Conservation (phyloP, 371 early-diverging fungal genomes). For the Mucor velutinosus region DNA sequence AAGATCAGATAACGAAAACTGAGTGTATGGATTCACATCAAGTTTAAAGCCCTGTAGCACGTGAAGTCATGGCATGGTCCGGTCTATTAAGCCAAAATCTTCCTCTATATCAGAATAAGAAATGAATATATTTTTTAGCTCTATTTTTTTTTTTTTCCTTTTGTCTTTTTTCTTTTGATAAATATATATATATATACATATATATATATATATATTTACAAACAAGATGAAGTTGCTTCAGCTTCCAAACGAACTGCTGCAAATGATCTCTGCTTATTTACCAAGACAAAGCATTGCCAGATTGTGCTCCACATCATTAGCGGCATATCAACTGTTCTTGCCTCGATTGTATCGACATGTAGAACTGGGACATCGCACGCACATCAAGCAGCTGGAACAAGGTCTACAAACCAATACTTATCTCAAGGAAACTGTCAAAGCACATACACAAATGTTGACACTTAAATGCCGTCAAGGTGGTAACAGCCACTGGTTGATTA, state of each 20-base stretch:
- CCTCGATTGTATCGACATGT: constrained; percentile 44
- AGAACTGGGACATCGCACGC: constrained; percentile 31
- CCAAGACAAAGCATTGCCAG: constrained; percentile 27
- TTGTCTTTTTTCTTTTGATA: not conserved
- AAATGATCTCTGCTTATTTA: constrained; percentile 21
- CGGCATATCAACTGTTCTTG: constrained; percentile 29
- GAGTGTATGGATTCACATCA: not conserved
- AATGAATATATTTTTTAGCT: not conserved
- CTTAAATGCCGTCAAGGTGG: constrained; percentile 40
- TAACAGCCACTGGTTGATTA: constrained; percentile 29
- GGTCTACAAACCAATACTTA: constrained; percentile 20
- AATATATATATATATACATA: too few species aligned
- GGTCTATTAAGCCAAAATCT: not conserved
- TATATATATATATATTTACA: too few species aligned
- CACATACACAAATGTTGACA: constrained; percentile 33
- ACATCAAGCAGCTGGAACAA: constrained; percentile 34
- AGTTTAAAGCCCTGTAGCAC: not conserved
- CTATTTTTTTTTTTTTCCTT: not conserved
- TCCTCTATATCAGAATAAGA: too few species aligned
- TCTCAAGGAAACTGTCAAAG: constrained; percentile 22
- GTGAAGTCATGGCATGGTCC: not conserved
- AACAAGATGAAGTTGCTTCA: constrained; percentile 19
- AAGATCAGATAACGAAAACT: constrained; percentile 1
- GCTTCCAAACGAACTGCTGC: constrained; percentile 38
- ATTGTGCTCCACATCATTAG: constrained; percentile 33